phyloP scores from a whole-genome alignment of 2,329 filamentous ascomycete species.

The Exophiala sp. region DNA sequence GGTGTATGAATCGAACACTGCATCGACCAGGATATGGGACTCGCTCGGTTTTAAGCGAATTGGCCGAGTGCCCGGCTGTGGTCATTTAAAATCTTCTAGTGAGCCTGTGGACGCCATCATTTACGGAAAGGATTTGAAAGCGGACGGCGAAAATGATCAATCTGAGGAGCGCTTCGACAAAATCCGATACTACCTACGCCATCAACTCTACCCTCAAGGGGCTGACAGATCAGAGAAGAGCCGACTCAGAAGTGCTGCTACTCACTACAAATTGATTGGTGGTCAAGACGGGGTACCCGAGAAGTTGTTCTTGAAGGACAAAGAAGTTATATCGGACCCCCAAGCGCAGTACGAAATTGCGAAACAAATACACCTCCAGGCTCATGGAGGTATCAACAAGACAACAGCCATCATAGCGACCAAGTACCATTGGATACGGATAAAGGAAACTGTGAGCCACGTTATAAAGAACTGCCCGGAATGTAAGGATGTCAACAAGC shows the following conservation, averaged over 20 bases:
- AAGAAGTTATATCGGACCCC: conserved; percentile 91
- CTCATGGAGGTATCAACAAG: conserved; percentile 96
- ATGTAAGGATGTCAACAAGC: conserved; percentile 76
- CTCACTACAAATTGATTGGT: conserved; percentile 79
- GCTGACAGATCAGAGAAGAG: conserved; percentile 95
- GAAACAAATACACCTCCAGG: conserved; percentile 66
- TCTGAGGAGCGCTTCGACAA: conserved; percentile 98
- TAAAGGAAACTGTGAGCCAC: conserved; percentile 94
- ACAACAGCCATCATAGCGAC: conserved; percentile 92
- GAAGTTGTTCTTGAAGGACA: conserved; percentile 93
- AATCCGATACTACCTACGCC: conserved; percentile 95
- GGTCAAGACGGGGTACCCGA: conserved; percentile 53
- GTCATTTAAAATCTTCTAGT: conserved; percentile 65
- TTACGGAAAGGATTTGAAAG: conserved; percentile 62
- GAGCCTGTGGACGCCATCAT: conserved; percentile 73
- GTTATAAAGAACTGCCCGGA: conserved; percentile 88
- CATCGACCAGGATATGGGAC: conserved; percentile 88
- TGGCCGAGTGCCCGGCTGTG: conserved; percentile 71
- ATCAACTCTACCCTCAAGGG: conserved; percentile 86
- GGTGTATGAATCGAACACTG: conserved; percentile 90
- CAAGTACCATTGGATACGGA: conserved; percentile 94
- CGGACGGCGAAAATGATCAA: conserved; percentile 74
- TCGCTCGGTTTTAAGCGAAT: conserved; percentile 89
- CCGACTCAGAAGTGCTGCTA: conserved; percentile 85
- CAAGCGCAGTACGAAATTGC: conserved; percentile 88